Evolutionary conservation across 768 basidiomycete species (phyloP).

Genomic region (Boletus tylopilopsis): DNA sequence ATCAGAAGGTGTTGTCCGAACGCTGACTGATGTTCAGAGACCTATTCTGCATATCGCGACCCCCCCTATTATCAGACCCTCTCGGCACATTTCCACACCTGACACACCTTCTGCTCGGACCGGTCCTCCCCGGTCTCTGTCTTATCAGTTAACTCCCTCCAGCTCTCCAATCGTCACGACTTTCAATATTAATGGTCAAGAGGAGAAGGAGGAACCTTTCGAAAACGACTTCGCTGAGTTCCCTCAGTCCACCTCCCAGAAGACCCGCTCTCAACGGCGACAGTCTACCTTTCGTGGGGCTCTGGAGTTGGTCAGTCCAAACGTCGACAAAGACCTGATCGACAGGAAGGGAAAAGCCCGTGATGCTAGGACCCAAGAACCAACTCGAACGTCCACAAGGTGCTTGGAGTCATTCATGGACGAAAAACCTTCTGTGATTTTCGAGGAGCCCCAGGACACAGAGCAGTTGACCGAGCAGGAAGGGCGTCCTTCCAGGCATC

Average conservation of each 20-base stretch:
- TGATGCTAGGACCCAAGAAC: constrained; percentile 45
- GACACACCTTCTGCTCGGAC: constrained; percentile 62
- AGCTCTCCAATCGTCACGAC: constrained; percentile 32
- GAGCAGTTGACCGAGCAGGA: constrained; percentile 22
- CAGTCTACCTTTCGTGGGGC: constrained; percentile 58
- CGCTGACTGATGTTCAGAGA: constrained; percentile 6
- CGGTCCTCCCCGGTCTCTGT: constrained; percentile 71
- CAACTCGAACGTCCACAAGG: constrained; percentile 50
- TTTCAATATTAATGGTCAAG: constrained; percentile 25
- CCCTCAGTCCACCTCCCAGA: constrained; percentile 31
- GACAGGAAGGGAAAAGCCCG: constrained; percentile 57
- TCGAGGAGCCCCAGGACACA: constrained; percentile 25
- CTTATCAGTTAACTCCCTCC: constrained; percentile 56
- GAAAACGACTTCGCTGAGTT: constrained; percentile 35
- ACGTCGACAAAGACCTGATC: constrained; percentile 33
- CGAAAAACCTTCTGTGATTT: constrained; percentile 36
- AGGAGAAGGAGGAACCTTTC: constrained; percentile 25
- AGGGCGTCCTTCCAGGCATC: constrained; percentile 16
- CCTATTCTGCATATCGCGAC: constrained; percentile 14
- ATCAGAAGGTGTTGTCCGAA: not conserved
- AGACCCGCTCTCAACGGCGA: constrained; percentile 15
- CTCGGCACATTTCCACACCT: constrained; percentile 10
- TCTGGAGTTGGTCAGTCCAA: constrained; percentile 41
- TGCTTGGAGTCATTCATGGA: constrained; percentile 55
- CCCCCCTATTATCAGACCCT: constrained; percentile 1